phyloP scores from a whole-genome alignment of 106 monocot genomes.

The Amphibolis antarctica region DNA sequence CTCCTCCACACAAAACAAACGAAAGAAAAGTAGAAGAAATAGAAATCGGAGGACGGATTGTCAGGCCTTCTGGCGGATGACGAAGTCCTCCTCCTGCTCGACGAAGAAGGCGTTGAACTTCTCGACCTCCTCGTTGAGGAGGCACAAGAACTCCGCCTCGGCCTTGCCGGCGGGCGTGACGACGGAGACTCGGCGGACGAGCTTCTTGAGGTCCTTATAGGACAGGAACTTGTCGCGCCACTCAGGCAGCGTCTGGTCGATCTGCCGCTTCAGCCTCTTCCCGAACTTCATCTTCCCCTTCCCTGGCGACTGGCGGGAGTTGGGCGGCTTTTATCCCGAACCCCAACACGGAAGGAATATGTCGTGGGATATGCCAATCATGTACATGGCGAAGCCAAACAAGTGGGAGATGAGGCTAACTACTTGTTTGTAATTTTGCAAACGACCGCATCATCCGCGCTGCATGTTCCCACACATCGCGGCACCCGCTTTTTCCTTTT shows the following conservation, averaged over 20 bases:
- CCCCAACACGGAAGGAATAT: not conserved
- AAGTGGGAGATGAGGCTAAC: too few relatives aligned
- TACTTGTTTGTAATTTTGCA: too few relatives aligned
- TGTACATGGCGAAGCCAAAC: not conserved
- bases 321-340: not conserved
- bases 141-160: constrained; percentile 34
- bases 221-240: constrained; percentile 73
- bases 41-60: not conserved
- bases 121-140: constrained; percentile 57
- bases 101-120: constrained; percentile 77
- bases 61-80: constrained; percentile 49
- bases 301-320: not conserved
- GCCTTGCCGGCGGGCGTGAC: not conserved
- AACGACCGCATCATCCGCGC: not conserved
- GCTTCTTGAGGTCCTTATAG: constrained; percentile 81
- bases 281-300: constrained; percentile 70
- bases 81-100: constrained; percentile 30
- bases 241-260: constrained; percentile 65
- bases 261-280: constrained; percentile 67
- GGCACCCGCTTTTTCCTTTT: not conserved
- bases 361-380: constrained; percentile 1
- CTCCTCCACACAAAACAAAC: not conserved
- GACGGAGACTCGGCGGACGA: constrained; percentile 40
- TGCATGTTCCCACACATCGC: not conserved
- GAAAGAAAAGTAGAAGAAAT: not conserved